Base-by-base conservation (phyloP, 371 early-diverging fungal genomes). In the Mucor circinelloides region DNA sequence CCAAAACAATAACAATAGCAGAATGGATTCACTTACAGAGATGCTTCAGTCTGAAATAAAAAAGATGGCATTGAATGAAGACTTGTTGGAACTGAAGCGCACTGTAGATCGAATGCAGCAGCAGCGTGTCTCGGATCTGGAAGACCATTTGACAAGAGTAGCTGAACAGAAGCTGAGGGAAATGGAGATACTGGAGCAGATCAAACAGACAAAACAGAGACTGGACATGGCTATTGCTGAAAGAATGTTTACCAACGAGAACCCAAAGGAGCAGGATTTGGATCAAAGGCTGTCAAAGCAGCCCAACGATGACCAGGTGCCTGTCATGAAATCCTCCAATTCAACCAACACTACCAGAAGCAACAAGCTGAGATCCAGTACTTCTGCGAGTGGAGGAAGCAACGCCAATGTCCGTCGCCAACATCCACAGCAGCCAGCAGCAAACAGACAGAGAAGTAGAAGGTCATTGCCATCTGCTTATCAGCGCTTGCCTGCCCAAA, bases 91-190 rank as follows among this genome's bases (percentile, higher is more conserved):
- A 8, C n/a, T 69, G 34, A 69, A 62, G 30, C 66, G 66, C 2
- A 58, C 66, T 1, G 30, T 70, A 2, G 66, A 70, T 32, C 60
- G 54, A 12, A 61, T 70, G 50, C 61, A 70, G 30, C 66, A 70
- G 27, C 48, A 70, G 27, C 66, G 66, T 38, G 21, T 50, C 12
- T 31, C 36, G 3, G 70, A 70, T 12, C 28, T 52, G 4, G 50
- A 70, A 40, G 70, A 70, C 2, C 61, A 65, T 36, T 34, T 66
- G 28, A 48, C 42, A 28, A 54, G 70, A 58, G 57, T 66, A 9
- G 52, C 60, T 13, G 66, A 70, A 31, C 70, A 70, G 50, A 70
- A 66, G 28, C 36, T 28, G 31, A n/a, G 48, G 25, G 70, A 70
- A 40, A 56, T 40, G 10, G 70, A 65, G 12, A 66, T 70, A 3